Base-by-base conservation (phyloP, 495 filamentous ascomycete species). In the Annulohypoxylon moriforme region DNA sequence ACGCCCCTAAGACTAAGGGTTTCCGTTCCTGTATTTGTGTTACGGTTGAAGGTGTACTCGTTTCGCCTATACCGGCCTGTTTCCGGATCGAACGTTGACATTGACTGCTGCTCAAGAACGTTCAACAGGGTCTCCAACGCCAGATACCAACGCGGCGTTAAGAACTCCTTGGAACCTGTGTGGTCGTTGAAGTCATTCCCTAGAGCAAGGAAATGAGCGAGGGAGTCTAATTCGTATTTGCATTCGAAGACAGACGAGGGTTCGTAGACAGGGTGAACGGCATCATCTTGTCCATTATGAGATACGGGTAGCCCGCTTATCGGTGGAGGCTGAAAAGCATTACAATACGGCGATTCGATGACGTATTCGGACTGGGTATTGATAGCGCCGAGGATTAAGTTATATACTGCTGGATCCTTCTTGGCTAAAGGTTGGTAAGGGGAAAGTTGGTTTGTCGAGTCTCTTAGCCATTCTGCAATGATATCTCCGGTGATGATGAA, bases 151-250 rank as follows among this genome's bases (percentile, higher is more conserved):
- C 94, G 86, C 18, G 86, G 74, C 1, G 87, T 94, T 47, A 98
- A 76, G 71, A 95, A 97, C 20, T 90, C 90, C 4, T 81, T 91
- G 11, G 92, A 94, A 11, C 85, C 86, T 0, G 94, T 97, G 75
- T 90, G 86, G 20, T 91, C 88, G 77, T 96, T 83, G 82, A 97
- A 99, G 50, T 96, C 89, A 68, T 95, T 97, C 1, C 86, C 88
- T 40, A 99, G 81, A 4, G 91, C 86, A 11, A 99, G 89, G 81
- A 99, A 99, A 77, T 93, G 89, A 3, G 94, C 96, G 0, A 99
- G 86, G 1, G 94, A 98, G 79, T 99, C 96, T 5, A 99, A 87
- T 81, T 99, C 96, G 80, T 98, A 99, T 81, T 99, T 99, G 86
- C 96, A 99, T 78, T 99, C 96, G 74, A 96, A 99, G 9, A 99